Evolutionary conservation across 2,329 filamentous ascomycete species (phyloP).

Genomic region (Aspergillus sp.): DNA sequence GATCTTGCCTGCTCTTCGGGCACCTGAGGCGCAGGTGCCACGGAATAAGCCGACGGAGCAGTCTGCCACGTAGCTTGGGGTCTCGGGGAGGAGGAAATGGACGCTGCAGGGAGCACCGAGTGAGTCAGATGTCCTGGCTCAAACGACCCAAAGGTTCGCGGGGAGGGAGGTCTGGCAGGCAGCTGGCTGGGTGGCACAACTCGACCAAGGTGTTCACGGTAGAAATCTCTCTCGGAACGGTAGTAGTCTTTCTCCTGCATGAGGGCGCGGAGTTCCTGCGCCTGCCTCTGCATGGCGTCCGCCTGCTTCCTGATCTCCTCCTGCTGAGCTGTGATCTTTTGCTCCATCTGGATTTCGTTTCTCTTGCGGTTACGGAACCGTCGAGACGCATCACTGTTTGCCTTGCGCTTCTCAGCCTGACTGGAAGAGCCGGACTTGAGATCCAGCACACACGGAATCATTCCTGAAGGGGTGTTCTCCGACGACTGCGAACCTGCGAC

Average conservation of each 20-base stretch:
- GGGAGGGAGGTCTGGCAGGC: conserved; percentile 27
- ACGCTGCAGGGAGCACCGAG: not conserved
- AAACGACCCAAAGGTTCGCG: conserved; percentile 10
- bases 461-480: conserved; percentile 13
- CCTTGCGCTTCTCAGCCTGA: conserved; percentile 38
- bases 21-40: not conserved
- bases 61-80: conserved; percentile 10
- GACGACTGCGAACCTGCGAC: conserved; percentile 7
- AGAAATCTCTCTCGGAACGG: conserved; percentile 36
- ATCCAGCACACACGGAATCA: conserved; percentile 36
- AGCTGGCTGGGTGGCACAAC: conserved; percentile 20
- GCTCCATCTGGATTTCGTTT: conserved; percentile 35
- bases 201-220: conserved; percentile 28
- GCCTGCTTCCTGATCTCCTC: conserved; percentile 31
- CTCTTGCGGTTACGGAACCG: conserved; percentile 39
- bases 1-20: conserved; percentile 10
- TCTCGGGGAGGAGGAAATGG: conserved; percentile 1
- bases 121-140: not conserved
- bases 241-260: conserved; percentile 35
- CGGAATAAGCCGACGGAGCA: conserved; percentile 7
- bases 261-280: conserved; percentile 29
- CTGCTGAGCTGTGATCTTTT: conserved; percentile 31
- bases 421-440: conserved; percentile 37
- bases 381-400: conserved; percentile 39
- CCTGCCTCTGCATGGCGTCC: conserved; percentile 24